These are phyloP conservation scores for Rhizopogon vulgaris DNA, from an alignment of 768 basidiomycete species.

Conservation along the genomic window DNA sequence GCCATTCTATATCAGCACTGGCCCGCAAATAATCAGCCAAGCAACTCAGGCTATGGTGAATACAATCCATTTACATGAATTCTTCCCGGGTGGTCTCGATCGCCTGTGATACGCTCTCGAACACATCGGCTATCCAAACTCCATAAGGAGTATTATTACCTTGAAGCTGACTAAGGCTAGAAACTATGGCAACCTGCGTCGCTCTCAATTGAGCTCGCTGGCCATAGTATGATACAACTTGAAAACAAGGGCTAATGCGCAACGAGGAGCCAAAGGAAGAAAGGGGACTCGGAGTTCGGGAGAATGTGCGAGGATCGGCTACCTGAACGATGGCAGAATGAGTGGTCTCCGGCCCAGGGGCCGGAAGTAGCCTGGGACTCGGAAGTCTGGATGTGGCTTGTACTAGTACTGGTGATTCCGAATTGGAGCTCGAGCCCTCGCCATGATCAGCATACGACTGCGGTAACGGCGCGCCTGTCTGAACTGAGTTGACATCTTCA, in stretches of 20 bases:
- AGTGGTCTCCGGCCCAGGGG: neutral
- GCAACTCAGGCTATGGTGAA: neutral
- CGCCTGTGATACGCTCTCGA: neutral
- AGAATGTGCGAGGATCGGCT: neutral
- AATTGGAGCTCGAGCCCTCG: neutral
- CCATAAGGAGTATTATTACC: conserved; percentile 8
- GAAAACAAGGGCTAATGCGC: neutral
- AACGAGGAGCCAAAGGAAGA: neutral
- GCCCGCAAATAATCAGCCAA: neutral
- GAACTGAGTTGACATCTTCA: neutral
- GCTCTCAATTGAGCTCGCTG: conserved; percentile 16
- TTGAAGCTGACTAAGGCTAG: conserved; percentile 12
- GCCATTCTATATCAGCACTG: conserved; percentile 15
- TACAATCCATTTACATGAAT: conserved; percentile 13
- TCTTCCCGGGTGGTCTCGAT: conserved; percentile 9
- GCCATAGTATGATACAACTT: neutral
- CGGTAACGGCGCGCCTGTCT: neutral
- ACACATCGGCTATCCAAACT: conserved; percentile 7
- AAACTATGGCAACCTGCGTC: conserved; percentile 13
- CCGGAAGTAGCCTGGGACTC: neutral
- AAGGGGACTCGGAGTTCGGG: neutral
- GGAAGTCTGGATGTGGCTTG: neutral
- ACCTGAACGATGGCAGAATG: neutral
- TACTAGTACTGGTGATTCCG: neutral
- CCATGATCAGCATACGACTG: neutral